These are phyloP conservation scores for Aspergillus phoenicis DNA, from an alignment of 2,329 filamentous ascomycete genomes.

Conservation along the genomic window DNA sequence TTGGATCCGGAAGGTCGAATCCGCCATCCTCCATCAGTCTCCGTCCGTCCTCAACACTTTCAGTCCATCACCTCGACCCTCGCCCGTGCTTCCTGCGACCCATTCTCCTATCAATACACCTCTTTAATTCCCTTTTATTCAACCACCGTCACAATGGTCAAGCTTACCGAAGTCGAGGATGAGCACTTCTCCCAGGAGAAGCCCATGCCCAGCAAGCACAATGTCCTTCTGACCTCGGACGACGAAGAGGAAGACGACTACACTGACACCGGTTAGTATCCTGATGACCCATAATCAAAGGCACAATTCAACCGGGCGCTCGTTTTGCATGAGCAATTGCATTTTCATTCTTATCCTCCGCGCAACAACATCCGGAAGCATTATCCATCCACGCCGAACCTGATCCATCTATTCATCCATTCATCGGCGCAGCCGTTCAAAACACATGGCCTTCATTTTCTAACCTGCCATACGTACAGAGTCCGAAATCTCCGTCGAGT, in stretches of 20 bases:
- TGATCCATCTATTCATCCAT: constrained; percentile 3
- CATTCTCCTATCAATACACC: constrained; percentile 13
- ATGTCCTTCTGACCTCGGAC: constrained; percentile 53
- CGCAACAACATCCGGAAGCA: constrained; percentile 55
- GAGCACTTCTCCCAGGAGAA: constrained; percentile 83
- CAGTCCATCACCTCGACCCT: constrained; percentile 12
- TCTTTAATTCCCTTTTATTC: constrained; percentile 11
- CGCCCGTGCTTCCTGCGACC: constrained; percentile 6
- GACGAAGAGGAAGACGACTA: constrained; percentile 82
- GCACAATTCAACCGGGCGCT: not conserved
- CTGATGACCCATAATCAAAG: not conserved
- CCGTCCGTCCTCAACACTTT: constrained; percentile 18
- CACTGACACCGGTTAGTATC: constrained; percentile 79
- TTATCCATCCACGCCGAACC: not conserved
- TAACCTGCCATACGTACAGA: constrained; percentile 52
- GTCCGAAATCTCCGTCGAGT: constrained; percentile 82
- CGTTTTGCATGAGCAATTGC: not conserved
- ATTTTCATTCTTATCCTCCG: not conserved
- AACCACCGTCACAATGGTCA: constrained; percentile 69
- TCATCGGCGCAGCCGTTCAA: not conserved
- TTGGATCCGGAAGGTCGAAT: constrained; percentile 33
- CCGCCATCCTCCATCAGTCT: constrained; percentile 30
- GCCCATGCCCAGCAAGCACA: constrained; percentile 62
- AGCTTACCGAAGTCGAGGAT: constrained; percentile 94
- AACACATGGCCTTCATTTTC: not conserved